These are phyloP conservation scores for Kodamaea alishanica DNA, from an alignment of 1,139 yeast species.

Conservation along the genomic window DNA sequence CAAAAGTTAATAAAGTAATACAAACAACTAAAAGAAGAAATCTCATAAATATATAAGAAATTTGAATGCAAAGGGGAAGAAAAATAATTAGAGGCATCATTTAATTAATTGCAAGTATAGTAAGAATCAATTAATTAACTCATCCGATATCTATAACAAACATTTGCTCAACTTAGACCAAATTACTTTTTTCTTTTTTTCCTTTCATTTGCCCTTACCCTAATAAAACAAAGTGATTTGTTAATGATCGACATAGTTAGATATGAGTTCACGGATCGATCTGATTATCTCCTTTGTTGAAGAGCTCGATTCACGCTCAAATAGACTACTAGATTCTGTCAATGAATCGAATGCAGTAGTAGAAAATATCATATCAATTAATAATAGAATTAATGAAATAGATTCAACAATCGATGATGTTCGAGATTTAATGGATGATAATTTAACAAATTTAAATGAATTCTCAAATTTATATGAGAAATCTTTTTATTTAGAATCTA, in stretches of 20 bases:
- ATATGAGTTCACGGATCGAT: conserved; percentile 23
- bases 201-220: no score
- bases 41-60: no score
- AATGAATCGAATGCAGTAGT: conserved; percentile 23
- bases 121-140: no score
- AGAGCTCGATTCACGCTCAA: conserved; percentile 27
- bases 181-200: no score
- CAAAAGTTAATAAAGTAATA: no score
- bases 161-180: no score
- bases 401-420: conserved; percentile 34
- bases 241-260: conserved; percentile 6
- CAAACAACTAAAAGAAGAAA: no score
- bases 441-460: conserved; percentile 22
- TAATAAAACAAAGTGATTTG: no score
- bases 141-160: no score
- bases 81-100: no score
- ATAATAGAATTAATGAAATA: conserved; percentile 22
- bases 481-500: conserved; percentile 34
- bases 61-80: no score
- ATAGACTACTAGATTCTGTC: conserved; percentile 20
- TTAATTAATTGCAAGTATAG: no score
- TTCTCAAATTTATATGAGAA: conserved; percentile 32
- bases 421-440: conserved; percentile 21
- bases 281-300: conserved; percentile 30
- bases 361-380: conserved; percentile 18